Conservation (phyloP, 768 basidiomycete species). For the Albatrellus ellisii region DNA sequence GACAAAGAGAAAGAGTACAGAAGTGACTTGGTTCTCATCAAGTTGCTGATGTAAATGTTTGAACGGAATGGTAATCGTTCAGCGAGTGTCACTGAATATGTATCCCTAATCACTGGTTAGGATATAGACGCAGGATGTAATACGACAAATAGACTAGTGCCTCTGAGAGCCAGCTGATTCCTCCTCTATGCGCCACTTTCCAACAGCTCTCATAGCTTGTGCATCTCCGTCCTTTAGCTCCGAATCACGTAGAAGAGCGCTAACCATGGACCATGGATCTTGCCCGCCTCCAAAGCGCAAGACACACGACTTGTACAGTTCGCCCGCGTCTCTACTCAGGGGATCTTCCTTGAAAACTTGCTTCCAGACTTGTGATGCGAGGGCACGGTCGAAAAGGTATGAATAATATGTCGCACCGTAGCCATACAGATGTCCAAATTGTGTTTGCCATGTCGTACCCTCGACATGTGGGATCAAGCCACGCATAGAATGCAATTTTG, state of each 20-base stretch:
- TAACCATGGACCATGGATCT: constrained; percentile 92
- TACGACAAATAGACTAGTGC: constrained; percentile 34
- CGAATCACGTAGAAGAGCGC: constrained; percentile 48
- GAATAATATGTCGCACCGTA: constrained; percentile 98
- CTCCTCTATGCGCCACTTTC: constrained; percentile 76
- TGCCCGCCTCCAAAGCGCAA: constrained; percentile 76
- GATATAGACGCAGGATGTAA: too few relatives aligned
- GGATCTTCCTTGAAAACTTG: constrained; percentile 60
- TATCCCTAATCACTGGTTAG: too few relatives aligned
- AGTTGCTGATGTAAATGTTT: too few relatives aligned
- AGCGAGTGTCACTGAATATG: too few relatives aligned
- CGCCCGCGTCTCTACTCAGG: constrained; percentile 60
- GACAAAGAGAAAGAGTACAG: too few relatives aligned
- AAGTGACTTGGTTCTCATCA: too few relatives aligned
- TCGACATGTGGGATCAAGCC: constrained; percentile 76
- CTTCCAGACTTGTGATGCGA: constrained; percentile 85
- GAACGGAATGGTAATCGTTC: too few relatives aligned
- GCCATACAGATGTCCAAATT: constrained; percentile 90
- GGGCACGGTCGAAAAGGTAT: constrained; percentile 92
- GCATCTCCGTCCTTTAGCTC: constrained; percentile 61
- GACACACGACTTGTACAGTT: constrained; percentile 67
- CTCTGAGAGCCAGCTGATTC: constrained; percentile 47
- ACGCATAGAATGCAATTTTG: constrained; percentile 45
- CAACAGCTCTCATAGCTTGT: constrained; percentile 82
- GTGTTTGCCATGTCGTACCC: constrained; percentile 88